Base-by-base conservation (phyloP, 1,284 basidiomycete species). In the Mrakiaceae sp. region DNA sequence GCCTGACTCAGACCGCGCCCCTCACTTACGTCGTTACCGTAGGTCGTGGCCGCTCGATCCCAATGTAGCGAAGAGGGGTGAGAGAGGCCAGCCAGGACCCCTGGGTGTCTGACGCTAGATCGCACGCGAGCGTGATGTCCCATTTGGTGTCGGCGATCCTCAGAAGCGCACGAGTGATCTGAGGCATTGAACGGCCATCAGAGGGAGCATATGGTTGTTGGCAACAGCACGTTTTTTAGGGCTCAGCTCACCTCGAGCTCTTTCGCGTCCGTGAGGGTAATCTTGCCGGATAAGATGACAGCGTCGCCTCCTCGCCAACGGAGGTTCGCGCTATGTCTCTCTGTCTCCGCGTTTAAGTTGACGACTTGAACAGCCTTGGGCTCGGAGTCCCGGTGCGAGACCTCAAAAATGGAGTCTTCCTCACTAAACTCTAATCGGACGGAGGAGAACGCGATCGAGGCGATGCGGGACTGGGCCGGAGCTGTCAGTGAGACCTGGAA, bases 121-220 rank as follows among this genome's bases (percentile, higher is more conserved):
- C 76, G 58, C 86, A 75, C 3, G 83, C 82, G 40, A 88, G 73
- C 56, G 84, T 80, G 53, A 89, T 78, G 52, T 76, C 81, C 87
- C 87, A 88, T 55, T 72, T 76, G 53, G 81, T 81, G 71, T 85
- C 79, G 61, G 79, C 76, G 47, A 88, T 71, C 0, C 78, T 79
- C 51, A 86, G 67, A 0, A 81, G 74, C 0, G 85, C 72, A n/a
- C 59, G 50, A 43, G 49, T 47, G 48, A 66, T 56, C 69, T 68
- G 49, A 9, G 66, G 78, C 81, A 8, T 79, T 72, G 27, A 87
- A 73, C 84, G 87, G 66, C 0, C 54, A n/a, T 14, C 14, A 4
- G 48, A 42, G 44, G 16, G 12, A 12, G 8, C 48, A 27, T 6
- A 5, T 40, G 12, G 9, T 12, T 10, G 14, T 40, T 5, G 9